Evolutionary conservation across 2,329 filamentous ascomycete genomes (phyloP), one percentile per base, ranked within the genome.

Genomic region (Paecilomyces sp.): DNA sequence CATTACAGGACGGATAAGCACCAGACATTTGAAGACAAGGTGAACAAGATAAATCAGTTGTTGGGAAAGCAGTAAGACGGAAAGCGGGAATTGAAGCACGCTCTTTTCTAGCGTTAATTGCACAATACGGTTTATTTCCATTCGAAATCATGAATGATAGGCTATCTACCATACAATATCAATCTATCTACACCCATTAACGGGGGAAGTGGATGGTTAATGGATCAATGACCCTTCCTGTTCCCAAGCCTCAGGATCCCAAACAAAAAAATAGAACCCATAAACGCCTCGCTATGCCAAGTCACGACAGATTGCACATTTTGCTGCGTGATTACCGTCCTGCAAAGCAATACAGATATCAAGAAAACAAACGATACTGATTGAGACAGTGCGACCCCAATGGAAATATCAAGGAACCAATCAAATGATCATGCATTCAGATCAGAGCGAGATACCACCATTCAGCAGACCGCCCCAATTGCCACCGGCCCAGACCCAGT

Each of bases 1-100:
- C 31, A 31, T 47, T 36, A 52, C 60, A 88, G 91, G 69, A 95
- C 88, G 67, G 92, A 96, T 72, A 96, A 96, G 83, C 84, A 82
- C 72, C 91, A 96, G 77, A 85, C 85, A 1, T 88, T 89, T 36
- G 83, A 87, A 70, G 89, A 95, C 65, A 96, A 96, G 78, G 89
- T 96, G 24, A 77, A 76, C 25, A 82, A 81, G 56, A 84, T 88
- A 34, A 77, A 84, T 65, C 76, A 78, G 65, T 65, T 87, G 58
- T 68, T 87, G 62, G 76, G 63, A 7, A 69, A 73, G 57, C 65
- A 67, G 25, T 15, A 52, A 12, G 18, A 18, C 6, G 1, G 4
- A 47, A 4, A 18, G 41, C 18, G 9, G n/a, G n/a, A n/a, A 18
- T 47, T 18, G 18, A 47, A 33, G 31, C 9, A 1, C 41, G n/a